Base-by-base conservation (phyloP, 2,329 filamentous ascomycete genomes). In the Claviceps spartinae region DNA sequence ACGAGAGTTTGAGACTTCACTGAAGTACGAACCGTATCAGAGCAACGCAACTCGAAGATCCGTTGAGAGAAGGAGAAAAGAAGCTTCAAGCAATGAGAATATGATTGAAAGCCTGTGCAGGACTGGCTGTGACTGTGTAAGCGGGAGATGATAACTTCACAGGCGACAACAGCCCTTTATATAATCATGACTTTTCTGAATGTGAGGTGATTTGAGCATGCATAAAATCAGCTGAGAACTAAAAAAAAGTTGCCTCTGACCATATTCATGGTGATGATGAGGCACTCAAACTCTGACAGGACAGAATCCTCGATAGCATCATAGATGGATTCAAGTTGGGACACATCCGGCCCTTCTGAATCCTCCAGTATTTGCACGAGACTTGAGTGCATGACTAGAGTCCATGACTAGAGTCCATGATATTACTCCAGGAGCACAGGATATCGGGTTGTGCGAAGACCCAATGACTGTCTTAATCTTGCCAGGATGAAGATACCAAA, bases 311-410 rank as follows among this genome's bases (percentile, higher is more conserved):
- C 8, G 34, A 8, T 38, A 42, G 43, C 49, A 20, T 43, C 42
- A 44, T 49, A 11, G 37, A 48, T 45, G 34, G 46, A 51, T 20
- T 22, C 47, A 47, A 8, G 14, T 47, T 14, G 49, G 37, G 30
- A 46, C 14, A 36, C 34, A 54, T 48, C 46, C 37, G 47, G 50
- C 42, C 50, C 40, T 45, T 42, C 40, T 50, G 42, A 47, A 36
- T n/a, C 38, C 48, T 51, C 43, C 20, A 41, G 45, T 40, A 48
- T 50, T 52, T 51, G 48, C 53, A 54, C 53, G 50, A 48, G 53
- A 50, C 45, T 45, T 48, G 53, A 48, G 37, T 36, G 50, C 50
- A 52, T 54, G 50, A 54, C 53, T 40, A 20, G 44, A 38, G 11
- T 24, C 37, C 7, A 34, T 26, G 24, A n/a, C 53, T 40, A 20